These are phyloP conservation scores for Anisodus acutangulus DNA, from an alignment of 257 asterid species.

Conservation along the genomic window DNA sequence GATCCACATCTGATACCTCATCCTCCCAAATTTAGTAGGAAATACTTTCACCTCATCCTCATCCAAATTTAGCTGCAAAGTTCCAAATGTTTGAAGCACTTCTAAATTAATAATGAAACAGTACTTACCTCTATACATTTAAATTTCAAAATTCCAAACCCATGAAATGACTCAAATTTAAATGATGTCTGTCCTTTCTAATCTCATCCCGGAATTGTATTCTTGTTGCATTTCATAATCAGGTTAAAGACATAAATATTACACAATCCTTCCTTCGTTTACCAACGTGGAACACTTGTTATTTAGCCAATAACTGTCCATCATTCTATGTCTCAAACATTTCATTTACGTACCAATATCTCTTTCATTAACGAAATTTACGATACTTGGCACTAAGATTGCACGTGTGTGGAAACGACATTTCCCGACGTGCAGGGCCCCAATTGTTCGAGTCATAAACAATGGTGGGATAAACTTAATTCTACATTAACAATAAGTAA, in stretches of 20 bases:
- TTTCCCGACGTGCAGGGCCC: no score
- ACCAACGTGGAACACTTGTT: no score
- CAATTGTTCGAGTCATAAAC: no score
- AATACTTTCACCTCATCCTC: constrained; percentile 15
- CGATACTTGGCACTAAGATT: no score
- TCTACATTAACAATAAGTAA: no score
- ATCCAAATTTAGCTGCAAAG: constrained; percentile 14
- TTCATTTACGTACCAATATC: no score
- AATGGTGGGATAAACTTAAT: no score
- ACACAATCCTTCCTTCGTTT: background rate
- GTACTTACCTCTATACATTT: background rate
- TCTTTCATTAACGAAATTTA: no score
- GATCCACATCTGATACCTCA: constrained; percentile 7
- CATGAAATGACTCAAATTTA: background rate
- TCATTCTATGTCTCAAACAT: no score
- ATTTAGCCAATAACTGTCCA: no score
- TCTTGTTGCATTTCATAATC: background rate
- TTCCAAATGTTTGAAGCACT: constrained; percentile 10
- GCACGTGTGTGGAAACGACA: no score
- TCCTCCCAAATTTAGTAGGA: background rate
- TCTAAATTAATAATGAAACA: background rate
- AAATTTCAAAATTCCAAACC: background rate
- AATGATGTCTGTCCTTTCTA: background rate
- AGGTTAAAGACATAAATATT: background rate
- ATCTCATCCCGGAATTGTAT: background rate